phyloP scores from a whole-genome alignment of 164 flowering plant genomes.

The Taxillus chinensis region DNA sequence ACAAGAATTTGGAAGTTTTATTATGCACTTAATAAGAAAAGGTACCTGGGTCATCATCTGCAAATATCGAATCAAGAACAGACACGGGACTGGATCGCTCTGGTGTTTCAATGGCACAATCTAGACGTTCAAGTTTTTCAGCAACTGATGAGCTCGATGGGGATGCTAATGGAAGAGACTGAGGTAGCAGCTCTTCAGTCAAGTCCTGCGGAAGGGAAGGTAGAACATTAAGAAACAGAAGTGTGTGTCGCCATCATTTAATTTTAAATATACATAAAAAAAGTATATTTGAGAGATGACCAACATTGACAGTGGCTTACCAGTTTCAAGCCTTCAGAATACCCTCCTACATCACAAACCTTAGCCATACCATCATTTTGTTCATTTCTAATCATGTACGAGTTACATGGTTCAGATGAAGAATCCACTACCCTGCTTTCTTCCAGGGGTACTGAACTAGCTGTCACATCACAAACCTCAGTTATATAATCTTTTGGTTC shows the following conservation, averaged over 20 bases:
- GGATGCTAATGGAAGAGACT: slow-evolving; percentile 20
- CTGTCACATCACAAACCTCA: slow-evolving; percentile 4
- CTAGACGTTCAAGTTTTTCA: slow-evolving; percentile 25
- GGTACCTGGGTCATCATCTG: slow-evolving; percentile 62
- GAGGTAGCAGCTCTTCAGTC: slow-evolving; percentile 17
- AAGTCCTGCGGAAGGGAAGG: slow-evolving; percentile 21
- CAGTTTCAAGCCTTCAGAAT: slow-evolving; percentile 17
- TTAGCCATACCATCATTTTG: slow-evolving; percentile 16
- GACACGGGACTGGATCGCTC: slow-evolving; percentile 83
- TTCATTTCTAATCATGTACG: slow-evolving; percentile 10
- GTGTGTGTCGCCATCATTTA: too few species aligned
- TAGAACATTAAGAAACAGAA: background rate
- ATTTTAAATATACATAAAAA: too few species aligned
- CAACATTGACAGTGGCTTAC: slow-evolving; percentile 17
- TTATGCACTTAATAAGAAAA: too few species aligned
- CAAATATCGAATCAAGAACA: slow-evolving; percentile 64
- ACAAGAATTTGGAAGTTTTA: background rate
- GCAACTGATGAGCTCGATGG: slow-evolving; percentile 21
- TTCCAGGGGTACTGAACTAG: slow-evolving; percentile 14
- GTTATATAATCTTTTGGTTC: slow-evolving; percentile 8
- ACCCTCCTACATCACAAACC: slow-evolving; percentile 14
- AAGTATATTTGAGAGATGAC: too few species aligned
- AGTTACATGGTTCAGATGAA: slow-evolving; percentile 19
- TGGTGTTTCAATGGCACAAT: slow-evolving; percentile 19
- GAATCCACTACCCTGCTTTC: slow-evolving; percentile 13